Evolutionary conservation across 257 asterid genomes (phyloP).

Genomic region (Petunia axillaris): DNA sequence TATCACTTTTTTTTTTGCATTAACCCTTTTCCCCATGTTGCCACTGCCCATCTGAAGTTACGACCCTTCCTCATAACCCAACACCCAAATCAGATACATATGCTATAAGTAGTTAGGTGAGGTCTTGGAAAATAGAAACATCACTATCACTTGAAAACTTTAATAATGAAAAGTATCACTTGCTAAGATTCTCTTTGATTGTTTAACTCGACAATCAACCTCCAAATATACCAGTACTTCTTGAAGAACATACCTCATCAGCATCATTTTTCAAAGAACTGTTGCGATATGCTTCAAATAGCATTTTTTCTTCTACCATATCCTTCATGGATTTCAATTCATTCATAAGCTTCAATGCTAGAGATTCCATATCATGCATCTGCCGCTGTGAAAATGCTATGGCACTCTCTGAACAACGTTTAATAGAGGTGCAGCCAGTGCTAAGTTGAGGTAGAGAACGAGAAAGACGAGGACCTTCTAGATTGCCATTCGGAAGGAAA

Average conservation of each 20-base stretch:
- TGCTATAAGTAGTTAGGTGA: neutral
- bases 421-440: conserved; percentile 69
- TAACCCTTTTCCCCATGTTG: neutral
- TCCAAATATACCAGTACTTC: conserved; percentile 21
- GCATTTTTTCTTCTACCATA: conserved; percentile 76
- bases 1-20: neutral
- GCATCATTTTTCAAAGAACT: conserved; percentile 66
- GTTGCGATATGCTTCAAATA: conserved; percentile 77
- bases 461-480: conserved; percentile 62
- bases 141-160: neutral
- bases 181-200: neutral
- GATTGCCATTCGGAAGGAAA: conserved; percentile 50
- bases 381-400: conserved; percentile 87
- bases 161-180: neutral
- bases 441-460: conserved; percentile 66
- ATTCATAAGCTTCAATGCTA: conserved; percentile 66
- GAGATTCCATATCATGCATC: conserved; percentile 82
- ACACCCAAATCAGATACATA: neutral
- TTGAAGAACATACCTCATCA: conserved; percentile 64
- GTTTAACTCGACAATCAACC: conserved; percentile 6
- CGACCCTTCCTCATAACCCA: neutral
- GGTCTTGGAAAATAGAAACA: neutral
- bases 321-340: conserved; percentile 92
- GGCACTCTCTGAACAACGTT: conserved; percentile 78
- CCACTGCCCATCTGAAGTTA: conserved; percentile 15